Evolutionary conservation across 306 rosid genomes (phyloP), one percentile per base, ranked within the genome.

Genomic region (Quercus variabilis): DNA sequence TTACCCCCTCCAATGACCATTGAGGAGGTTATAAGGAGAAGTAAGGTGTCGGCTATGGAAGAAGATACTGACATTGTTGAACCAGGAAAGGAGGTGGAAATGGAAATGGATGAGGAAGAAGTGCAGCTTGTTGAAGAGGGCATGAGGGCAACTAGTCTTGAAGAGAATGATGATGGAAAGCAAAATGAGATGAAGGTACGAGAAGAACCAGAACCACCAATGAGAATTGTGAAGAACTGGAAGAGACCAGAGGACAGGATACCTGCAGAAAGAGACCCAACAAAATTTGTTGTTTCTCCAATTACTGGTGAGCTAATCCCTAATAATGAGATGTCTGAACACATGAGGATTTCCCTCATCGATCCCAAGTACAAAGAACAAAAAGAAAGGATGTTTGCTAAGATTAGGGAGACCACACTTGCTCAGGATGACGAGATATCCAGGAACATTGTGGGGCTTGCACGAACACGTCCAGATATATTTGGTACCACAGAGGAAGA

Each of bases 31-130:
- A 87, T 95, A 35, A 92, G 97, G 89, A 95, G 94, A 87, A 95
- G 97, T 87, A 92, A 92, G 91, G 55, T 84, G 68, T 13, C 97
- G 3, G 62, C 89, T 74, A 76, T 84, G 81, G 98, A 92, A 78
- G 99, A 92, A 79, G 97, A 92, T 64, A 43, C 78, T 35, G 97
- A 92, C 60, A 43, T 79, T 35, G 81, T 89, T 74, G 96, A 92
- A 86, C 99, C 96, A 62, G 92, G 86, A 18, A 95, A 91, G 88
- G 98, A 90, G 86, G 86, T 92, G 41, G 99, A 95, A 81, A 92
- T 95, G 99, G 99, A 95, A 84, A 95, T 95, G 98, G 98, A 92
- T 13, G 99, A 91, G 64, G 99, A 95, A 80, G 98, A 92, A 88
- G 90, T 91, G 82, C 99, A 89, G 63, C 97, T 95, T 84, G 94